A percentile compares a stretch with the other conserved stretches of the same genome.
Conservation (phyloP, 1,284 basidiomycete species). For the Wolfiporia cocos region DNA sequence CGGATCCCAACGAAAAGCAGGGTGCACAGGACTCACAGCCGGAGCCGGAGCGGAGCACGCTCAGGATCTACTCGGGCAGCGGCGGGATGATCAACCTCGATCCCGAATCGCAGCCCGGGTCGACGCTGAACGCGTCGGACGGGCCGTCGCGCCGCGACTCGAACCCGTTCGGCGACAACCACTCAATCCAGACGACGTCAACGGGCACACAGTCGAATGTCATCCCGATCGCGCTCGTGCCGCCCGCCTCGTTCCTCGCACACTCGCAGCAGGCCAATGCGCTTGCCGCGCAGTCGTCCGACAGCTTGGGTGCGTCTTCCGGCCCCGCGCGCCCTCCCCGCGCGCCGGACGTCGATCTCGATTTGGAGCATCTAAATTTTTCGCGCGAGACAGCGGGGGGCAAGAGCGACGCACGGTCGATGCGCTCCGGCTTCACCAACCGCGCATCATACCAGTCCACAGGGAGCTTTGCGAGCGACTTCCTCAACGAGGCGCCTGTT, state of each 20-base stretch:
- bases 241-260: constrained; percentile 40
- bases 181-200: constrained; percentile 70
- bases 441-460: constrained; percentile 68
- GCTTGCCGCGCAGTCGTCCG: constrained; percentile 27
- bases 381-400: constrained; percentile 43
- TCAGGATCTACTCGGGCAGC: constrained; percentile 42
- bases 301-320: constrained; percentile 12
- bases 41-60: constrained; percentile 29
- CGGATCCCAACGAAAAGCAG: constrained; percentile 74
- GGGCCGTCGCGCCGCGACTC: constrained; percentile 26
- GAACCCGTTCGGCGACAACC: constrained; percentile 72
- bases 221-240: constrained; percentile 75
- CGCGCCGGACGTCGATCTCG: constrained; percentile 52
- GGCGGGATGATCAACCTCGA: constrained; percentile 53
- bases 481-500: constrained; percentile 74
- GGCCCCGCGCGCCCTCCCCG: constrained; percentile 54
- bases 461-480: constrained; percentile 69
- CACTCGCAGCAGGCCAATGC: constrained; percentile 24
- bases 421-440: constrained; percentile 40
- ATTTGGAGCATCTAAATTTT: constrained; percentile 55
- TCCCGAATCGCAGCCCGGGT: constrained; percentile 37
- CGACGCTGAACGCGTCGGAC: constrained; percentile 24
- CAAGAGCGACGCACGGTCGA: constrained; percentile 40
- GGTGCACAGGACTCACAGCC: no score
- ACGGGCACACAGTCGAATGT: constrained; percentile 75